A percentile compares a stretch with the other conserved stretches of the same genome.
Conservation (phyloP, 1,139 yeast species). For the Suhomyces panamericanus region DNA sequence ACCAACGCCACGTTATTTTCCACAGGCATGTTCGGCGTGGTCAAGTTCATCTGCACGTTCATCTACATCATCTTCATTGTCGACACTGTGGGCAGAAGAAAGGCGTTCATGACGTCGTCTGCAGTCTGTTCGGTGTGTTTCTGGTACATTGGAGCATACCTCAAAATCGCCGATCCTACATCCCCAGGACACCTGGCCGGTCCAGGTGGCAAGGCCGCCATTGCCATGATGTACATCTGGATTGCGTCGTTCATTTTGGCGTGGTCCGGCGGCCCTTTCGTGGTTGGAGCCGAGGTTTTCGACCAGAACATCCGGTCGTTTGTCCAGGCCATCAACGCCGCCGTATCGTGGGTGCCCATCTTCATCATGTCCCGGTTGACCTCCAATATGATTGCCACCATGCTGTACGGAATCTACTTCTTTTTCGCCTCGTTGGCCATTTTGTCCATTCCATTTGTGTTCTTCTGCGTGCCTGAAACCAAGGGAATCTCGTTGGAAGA, state of each 20-base stretch:
- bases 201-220: slow-evolving; percentile 46
- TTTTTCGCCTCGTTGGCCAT: slow-evolving; percentile 40
- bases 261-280: slow-evolving; percentile 49
- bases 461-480: slow-evolving; percentile 41
- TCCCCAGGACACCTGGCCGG: slow-evolving; percentile 38
- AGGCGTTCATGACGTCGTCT: slow-evolving; percentile 41
- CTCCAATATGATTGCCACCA: slow-evolving; percentile 40
- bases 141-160: slow-evolving; percentile 46
- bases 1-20: slow-evolving; percentile 42
- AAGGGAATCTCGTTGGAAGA: slow-evolving; percentile 46
- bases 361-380: slow-evolving; percentile 44
- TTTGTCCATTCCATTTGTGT: slow-evolving; percentile 37
- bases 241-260: slow-evolving; percentile 44
- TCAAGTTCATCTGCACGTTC: slow-evolving; percentile 40
- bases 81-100: slow-evolving; percentile 40
- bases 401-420: slow-evolving; percentile 44
- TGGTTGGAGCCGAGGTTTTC: slow-evolving; percentile 44
- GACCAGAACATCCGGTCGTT: slow-evolving; percentile 45
- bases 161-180: slow-evolving; percentile 41
- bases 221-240: slow-evolving; percentile 47
- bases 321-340: slow-evolving; percentile 46
- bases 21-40: slow-evolving; percentile 47
- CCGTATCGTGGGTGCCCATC: slow-evolving; percentile 45
- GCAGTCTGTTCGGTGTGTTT: slow-evolving; percentile 40
- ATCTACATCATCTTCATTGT: slow-evolving; percentile 39